These are phyloP conservation scores for Tieghemostelium lacteum DNA, from an alignment of 78 protist species.

Conservation along the genomic window DNA sequence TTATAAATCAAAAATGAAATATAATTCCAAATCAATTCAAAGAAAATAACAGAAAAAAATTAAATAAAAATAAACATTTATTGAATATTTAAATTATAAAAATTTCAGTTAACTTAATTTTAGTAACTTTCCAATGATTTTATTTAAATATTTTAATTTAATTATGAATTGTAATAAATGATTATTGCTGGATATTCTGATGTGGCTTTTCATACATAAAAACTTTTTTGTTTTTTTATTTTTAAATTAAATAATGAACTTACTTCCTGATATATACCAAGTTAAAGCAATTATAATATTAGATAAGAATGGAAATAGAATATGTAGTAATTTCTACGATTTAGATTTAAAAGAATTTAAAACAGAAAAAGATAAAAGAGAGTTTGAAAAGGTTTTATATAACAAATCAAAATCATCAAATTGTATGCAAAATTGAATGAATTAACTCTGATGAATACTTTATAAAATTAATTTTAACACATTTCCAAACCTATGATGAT, in stretches of 20 bases:
- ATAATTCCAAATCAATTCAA: too few species aligned
- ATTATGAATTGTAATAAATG: too few species aligned
- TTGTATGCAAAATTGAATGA: constrained; percentile 5
- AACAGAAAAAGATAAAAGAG: constrained; percentile 14
- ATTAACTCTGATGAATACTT: neutral
- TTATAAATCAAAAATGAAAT: too few species aligned
- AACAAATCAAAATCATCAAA: constrained; percentile 32
- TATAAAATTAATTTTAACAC: neutral
- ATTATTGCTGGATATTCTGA: too few species aligned
- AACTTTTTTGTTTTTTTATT: neutral
- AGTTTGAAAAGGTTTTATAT: constrained; percentile 28
- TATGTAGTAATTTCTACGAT: constrained; percentile 46
- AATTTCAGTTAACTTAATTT: too few species aligned
- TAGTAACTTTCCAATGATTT: too few species aligned
- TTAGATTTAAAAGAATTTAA: neutral
- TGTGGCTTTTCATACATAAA: too few species aligned
- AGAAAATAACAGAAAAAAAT: too few species aligned
- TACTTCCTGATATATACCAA: neutral
- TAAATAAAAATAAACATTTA: too few species aligned
- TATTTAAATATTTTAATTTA: too few species aligned
- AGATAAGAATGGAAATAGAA: constrained; percentile 66
- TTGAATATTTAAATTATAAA: too few species aligned
- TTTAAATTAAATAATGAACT: neutral
- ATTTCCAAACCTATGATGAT: neutral
- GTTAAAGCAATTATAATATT: constrained; percentile 33